Evolutionary conservation across 2,329 filamentous ascomycete species (phyloP), one percentile per base, ranked within the genome.

Genomic region (Cryphonectria parasitica): DNA sequence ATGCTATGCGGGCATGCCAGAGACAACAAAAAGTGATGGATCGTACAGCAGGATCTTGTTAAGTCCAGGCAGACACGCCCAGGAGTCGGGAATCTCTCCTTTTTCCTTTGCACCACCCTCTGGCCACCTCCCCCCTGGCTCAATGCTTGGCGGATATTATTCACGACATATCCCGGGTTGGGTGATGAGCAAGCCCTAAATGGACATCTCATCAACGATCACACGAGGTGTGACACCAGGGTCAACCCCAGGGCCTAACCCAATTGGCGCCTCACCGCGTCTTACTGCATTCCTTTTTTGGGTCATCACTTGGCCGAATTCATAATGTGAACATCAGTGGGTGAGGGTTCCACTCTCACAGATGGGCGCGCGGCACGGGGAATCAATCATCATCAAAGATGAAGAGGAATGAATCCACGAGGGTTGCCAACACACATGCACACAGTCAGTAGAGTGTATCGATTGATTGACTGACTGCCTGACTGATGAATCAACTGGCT

Each of bases 201-300:
- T 61, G 58, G 31, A 39, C 34, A 61, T 61, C 31, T 61, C 58
- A 61, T 61, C 34, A 61, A 39, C 31, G 25, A 31, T 58, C 58
- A 61, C 58, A 61, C 58, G 58, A 61, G 58, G 34, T 58, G 54
- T 58, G 54, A 34, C 31, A 39, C 58, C 58, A 60, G 28, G 56
- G 31, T 49, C 45, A 11, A n/a, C 19, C 45, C 45, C 52, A 58
- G 54, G 25, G 54, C 15, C 17, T 6, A 31, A 31, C 15, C 52
- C 13, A 28, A 58, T 58, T 31, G 58, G 34, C 58, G 58, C 34
- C 58, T 25, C 19, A 61, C 58, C 22, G 58, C 58, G 31, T 39
- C 31, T 36, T 39, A 61, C 58, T 36, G 17, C 31, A 31, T 58
- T 31, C 13, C 15, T 31, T 31, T 52, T 58, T 58, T 31, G 25